These are phyloP conservation scores for Tetracentron sinense DNA, from an alignment of 164 flowering plant genomes.

Conservation along the genomic window DNA sequence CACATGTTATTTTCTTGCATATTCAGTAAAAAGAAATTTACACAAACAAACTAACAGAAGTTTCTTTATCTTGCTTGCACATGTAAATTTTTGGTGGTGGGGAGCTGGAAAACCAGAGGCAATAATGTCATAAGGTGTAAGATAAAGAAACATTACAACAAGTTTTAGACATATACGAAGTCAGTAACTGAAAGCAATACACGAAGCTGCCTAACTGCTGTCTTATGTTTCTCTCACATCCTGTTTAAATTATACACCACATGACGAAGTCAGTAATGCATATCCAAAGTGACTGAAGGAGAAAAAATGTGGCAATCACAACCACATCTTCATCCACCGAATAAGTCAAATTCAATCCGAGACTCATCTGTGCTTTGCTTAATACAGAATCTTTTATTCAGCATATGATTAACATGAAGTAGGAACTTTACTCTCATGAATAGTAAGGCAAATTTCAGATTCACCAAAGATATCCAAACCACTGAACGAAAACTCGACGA, in stretches of 20 bases:
- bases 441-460: background rate
- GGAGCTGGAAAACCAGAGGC: slow-evolving; percentile 1
- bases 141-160: slow-evolving; percentile 55
- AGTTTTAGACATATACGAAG: slow-evolving; percentile 91
- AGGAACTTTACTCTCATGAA: background rate
- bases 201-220: slow-evolving; percentile 64
- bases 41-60: too few relatives aligned
- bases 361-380: too few relatives aligned
- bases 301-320: too few relatives aligned
- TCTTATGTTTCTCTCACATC: slow-evolving; percentile 87
- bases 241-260: slow-evolving; percentile 41
- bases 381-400: too few relatives aligned
- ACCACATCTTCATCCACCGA: too few relatives aligned
- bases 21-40: background rate
- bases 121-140: background rate
- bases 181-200: slow-evolving; percentile 61
- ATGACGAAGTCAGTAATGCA: slow-evolving; percentile 23
- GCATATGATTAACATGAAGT: background rate
- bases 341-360: too few relatives aligned
- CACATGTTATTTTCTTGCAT: slow-evolving; percentile 69
- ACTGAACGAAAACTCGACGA: too few relatives aligned
- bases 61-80: too few relatives aligned
- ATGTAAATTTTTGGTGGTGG: too few relatives aligned
- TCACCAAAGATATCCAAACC: too few relatives aligned
- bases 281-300: too few relatives aligned